Evolutionary conservation across 768 basidiomycete species (phyloP), one percentile per base, ranked within the genome.

Genomic region (Suillus discolor): DNA sequence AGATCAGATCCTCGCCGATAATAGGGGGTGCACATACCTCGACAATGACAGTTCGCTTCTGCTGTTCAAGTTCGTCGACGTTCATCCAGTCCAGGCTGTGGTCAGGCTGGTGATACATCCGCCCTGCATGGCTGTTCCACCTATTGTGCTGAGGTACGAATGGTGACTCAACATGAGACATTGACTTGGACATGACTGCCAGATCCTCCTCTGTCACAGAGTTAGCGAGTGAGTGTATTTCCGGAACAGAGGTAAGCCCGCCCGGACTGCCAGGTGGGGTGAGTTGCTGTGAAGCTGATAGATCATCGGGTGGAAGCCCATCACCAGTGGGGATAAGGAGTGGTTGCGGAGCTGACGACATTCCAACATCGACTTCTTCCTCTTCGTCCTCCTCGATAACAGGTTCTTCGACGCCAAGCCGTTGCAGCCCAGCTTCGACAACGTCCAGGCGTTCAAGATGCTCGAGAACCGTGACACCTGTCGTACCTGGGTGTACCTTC

Each of bases 401-500:
- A 5, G 79, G 83, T 39, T 86, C 83, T 54, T 87, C 87, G 38
- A 83, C 81, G 13, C 87, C 89, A n/a, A 93, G 83, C 57, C 91
- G 82, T 72, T 92, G 89, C 66, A 93, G 74, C 68, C 91, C 87
- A 9, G 91, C 90, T 69, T 94, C 92, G 20, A 92, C 91, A 18
- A 87, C 89, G 73, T 96, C 94, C 55, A 96, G 77, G 55, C 91
- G 87, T 72, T 96, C 94, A 69, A 96, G 82, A 69, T 94, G 93
- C 71, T 93, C 91, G 44, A 96, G 82, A 57, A 95, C 89, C 12
- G 88, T 90, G 31, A 95, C 93, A 13, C 94, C 94, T 0, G 92
- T 94, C 36, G 92, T 93, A 44, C 91, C 92, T 55, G 92, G 92
- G 72, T 93, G 91, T 41, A 94, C 89, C 57, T 88, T 85, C 72